Evolutionary conservation across 169 alveolate species (phyloP).

Genomic region (Eimeria maxima): DNA sequence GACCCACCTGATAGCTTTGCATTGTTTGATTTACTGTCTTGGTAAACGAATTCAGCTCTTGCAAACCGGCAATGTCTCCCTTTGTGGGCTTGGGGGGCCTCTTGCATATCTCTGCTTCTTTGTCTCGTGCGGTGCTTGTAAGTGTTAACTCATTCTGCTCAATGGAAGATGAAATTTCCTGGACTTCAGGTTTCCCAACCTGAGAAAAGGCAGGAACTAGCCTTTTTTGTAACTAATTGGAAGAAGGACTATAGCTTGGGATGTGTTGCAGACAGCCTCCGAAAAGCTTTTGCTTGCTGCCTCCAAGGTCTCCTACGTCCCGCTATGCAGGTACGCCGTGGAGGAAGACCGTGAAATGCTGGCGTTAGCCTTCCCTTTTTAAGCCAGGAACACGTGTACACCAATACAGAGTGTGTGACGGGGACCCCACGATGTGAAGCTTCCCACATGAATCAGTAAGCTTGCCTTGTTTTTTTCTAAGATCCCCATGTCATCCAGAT

Average conservation of each 20-base stretch:
- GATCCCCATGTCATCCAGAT: not conserved
- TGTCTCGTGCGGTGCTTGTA: not conserved
- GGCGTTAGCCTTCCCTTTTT: not conserved
- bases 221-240: not conserved
- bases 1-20: conserved; percentile 37
- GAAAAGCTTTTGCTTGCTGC: not conserved
- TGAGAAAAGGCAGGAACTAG: not conserved
- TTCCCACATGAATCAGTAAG: not conserved
- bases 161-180: not conserved
- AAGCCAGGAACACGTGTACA: too few species aligned
- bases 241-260: not conserved
- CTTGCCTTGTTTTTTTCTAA: conserved; percentile 60
- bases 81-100: not conserved
- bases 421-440: not conserved
- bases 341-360: not conserved
- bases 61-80: not conserved
- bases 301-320: not conserved
- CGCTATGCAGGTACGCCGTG: not conserved
- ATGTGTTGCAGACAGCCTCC: not conserved
- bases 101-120: not conserved
- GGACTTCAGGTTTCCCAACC: not conserved
- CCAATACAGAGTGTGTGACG: too few species aligned
- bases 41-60: conserved; percentile 39
- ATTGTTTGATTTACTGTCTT: conserved; percentile 51
- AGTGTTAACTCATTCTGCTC: not conserved